Base-by-base conservation (phyloP, 306 rosid genomes). In the Prunus mongolica region DNA sequence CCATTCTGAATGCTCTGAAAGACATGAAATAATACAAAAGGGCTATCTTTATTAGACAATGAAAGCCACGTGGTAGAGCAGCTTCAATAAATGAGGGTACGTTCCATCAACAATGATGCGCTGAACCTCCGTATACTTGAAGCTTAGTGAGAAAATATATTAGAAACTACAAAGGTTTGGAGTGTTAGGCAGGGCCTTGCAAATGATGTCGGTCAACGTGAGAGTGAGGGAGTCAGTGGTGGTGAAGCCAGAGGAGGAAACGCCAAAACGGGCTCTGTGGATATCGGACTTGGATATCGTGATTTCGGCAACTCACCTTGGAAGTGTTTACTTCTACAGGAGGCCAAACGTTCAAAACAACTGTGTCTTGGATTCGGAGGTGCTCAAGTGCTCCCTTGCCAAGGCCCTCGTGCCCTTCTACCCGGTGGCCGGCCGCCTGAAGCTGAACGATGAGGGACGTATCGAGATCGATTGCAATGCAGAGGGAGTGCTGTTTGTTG, bases 371-470 rank as follows among this genome's bases (percentile, higher is more conserved):
- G 93, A 90, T 20, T 69, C 71, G 0, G 63, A 52, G 19, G 72
- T 88, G 10, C 27, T 93, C 16, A 91, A 88, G 80, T 82, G 83
- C 27, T 91, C 90, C 2, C 86, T 93, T 1, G 75, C 91, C 65
- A 91, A 79, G 76, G 93, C 88, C 5, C 92, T 93, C 2, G 93
- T 91, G 3, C 89, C 89, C 0, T 93, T 93, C 67, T 91, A 90
- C 62, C 97, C 98, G 3, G 82, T 93, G 93, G 98, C 94, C 0
- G 96, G 97, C 1, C 87, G 98, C 1, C 87, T 90, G 45, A 83
- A 87, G 56, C 85, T 87, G 0, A 91, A 91, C 13, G 91, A 87
- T 2, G 91, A 85, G 50, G 98, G 97, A 12, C 88, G 96, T 34
- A 87, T 88, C 6, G 96, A 94, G 80, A 88, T 94, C 55, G 81